Evolutionary conservation across 2,329 filamentous ascomycete species (phyloP).

Genomic region (Verruconis gallopava): DNA sequence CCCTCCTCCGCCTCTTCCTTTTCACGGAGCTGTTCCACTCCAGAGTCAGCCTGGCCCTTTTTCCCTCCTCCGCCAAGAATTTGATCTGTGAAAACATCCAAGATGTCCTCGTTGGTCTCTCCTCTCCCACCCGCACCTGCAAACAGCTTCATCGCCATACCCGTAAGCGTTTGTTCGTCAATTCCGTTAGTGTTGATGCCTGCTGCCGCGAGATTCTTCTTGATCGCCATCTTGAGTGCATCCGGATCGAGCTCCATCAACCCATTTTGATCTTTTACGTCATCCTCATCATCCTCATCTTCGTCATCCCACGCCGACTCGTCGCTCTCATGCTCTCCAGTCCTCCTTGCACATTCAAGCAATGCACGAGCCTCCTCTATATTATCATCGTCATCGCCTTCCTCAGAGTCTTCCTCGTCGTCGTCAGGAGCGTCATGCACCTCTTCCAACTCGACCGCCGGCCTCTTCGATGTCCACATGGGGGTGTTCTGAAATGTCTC

Average conservation of each 20-base stretch:
- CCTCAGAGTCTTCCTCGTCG: background rate
- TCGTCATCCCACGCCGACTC: slow-evolving; percentile 6
- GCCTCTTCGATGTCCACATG: background rate
- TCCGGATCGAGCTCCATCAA: slow-evolving; percentile 9
- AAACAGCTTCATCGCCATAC: slow-evolving; percentile 6
- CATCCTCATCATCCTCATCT: slow-evolving; percentile 9
- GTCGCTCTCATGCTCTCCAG: background rate
- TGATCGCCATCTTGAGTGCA: slow-evolving; percentile 7
- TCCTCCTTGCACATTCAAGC: too few species aligned
- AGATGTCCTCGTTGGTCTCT: slow-evolving; percentile 8
- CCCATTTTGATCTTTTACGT: slow-evolving; percentile 4
- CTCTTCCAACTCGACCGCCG: slow-evolving; percentile 2
- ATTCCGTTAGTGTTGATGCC: slow-evolving; percentile 2
- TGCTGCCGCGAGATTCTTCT: slow-evolving; percentile 1
- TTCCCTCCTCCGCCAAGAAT: background rate
- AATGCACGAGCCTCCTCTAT: too few species aligned
- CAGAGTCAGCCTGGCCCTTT: slow-evolving; percentile 2
- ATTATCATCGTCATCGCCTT: slow-evolving; percentile 5
- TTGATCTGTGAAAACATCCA: slow-evolving; percentile 6
- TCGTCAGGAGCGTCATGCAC: slow-evolving; percentile 7
- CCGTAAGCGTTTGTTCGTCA: slow-evolving; percentile 7
- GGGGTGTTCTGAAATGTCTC: slow-evolving; percentile 18
- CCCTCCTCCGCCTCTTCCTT: background rate
- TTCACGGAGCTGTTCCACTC: too few species aligned
- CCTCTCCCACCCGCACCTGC: slow-evolving; percentile 3